Evolutionary conservation across 306 rosid genomes (phyloP).

Genomic region (Prosopis cineraria): DNA sequence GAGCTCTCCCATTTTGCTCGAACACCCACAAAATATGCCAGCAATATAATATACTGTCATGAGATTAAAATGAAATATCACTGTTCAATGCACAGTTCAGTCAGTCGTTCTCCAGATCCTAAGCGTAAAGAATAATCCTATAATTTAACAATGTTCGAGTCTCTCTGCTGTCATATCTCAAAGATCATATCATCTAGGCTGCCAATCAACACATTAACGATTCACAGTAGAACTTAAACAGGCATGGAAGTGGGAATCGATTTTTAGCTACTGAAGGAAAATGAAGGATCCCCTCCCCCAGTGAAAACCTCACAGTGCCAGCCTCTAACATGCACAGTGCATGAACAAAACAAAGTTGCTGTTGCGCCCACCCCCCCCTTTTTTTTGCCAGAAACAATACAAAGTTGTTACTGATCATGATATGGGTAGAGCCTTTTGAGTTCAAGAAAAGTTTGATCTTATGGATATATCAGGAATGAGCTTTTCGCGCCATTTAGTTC

Average conservation of each 20-base stretch:
- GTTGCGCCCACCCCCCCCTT: too few relatives aligned
- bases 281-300: not conserved
- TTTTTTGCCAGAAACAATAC: too few relatives aligned
- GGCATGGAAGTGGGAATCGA: not conserved
- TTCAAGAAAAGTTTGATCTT: not conserved
- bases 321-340: not conserved
- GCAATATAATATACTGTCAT: not conserved
- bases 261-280: not conserved
- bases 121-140: not conserved
- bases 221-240: not conserved
- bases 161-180: constrained; percentile 17
- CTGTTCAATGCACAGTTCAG: not conserved
- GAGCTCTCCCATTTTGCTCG: constrained; percentile 11
- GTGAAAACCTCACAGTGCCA: not conserved
- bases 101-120: constrained; percentile 20
- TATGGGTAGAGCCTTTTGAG: not conserved
- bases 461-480: not conserved
- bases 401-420: not conserved
- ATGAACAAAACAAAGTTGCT: not conserved
- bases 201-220: constrained; percentile 20
- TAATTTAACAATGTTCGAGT: constrained; percentile 13
- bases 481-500: not conserved
- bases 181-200: constrained; percentile 31
- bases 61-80: constrained; percentile 13
- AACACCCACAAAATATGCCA: not conserved